Base-by-base conservation (phyloP, 148 eudicot species). In the Diospyros lotus region DNA sequence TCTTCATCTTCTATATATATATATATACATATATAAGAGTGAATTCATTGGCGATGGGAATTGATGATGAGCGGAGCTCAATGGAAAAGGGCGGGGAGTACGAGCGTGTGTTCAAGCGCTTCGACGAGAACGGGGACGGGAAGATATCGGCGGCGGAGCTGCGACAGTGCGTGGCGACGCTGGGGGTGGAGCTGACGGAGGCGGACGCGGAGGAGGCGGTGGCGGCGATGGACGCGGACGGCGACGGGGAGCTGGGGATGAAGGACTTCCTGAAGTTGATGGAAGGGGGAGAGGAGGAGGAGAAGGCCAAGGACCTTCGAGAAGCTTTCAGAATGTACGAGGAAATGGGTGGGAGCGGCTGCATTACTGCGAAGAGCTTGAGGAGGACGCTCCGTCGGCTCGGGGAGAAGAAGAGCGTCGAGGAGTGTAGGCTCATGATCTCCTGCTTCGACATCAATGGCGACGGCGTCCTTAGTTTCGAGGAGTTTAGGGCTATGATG, bases 61-160 rank as follows among this genome's bases (percentile, higher is more conserved):
- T 28, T 28, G 28, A 28, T 28, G 28, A 28, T 28, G 28, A 28
- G 28, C 28, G 28, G 28, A 28, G 28, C 8, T 48, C 9, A 51
- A 71, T 55, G 72, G 71, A 66, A 17, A 78, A 39, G 38, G 58
- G 38, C 41, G 28, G 48, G 72, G 72, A 78, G 39, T 78, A 78
- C 60, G 75, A 80, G 50, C 52, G 50, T 0, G 80, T 83, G 13
- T 84, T 86, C 80, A 76, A 81, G 3, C 80, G 66, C 79, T 82
- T 86, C 10, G 87, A 86, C 75, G 80, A 59, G 50, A 66, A 86
- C 60, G 71, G 73, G 2, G 83, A 86, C 38, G 87, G 89, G 0
- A 84, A 78, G 63, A 82, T 86, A 56, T 84, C 89, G 7, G 66
- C 85, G 0, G 1, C 55, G 15, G 89, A 86, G 84, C 75, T 86